A percentile compares a stretch with the other conserved stretches of the same genome.
phyloP scores from a whole-genome alignment of 257 asterid genomes.

The Solanum clarkiae region DNA sequence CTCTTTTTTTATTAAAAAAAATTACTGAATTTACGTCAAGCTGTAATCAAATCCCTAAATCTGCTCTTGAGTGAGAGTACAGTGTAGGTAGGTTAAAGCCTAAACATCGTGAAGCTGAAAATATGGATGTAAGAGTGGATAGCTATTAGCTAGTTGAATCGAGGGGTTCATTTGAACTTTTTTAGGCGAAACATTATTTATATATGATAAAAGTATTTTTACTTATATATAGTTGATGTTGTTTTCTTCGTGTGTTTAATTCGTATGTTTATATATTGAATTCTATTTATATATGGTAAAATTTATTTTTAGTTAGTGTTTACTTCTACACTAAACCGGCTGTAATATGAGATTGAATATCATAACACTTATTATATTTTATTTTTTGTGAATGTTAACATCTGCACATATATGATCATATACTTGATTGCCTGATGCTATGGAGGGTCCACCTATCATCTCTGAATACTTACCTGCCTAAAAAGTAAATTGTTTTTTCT shows the following conservation, averaged over 20 bases:
- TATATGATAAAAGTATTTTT: not conserved
- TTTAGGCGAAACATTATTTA: not conserved
- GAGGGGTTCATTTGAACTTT: rapidly evolving
- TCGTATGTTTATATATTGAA: too few species aligned
- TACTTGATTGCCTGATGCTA: too few species aligned
- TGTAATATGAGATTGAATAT: too few species aligned
- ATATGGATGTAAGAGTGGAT: not conserved
- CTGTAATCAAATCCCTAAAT: not conserved
- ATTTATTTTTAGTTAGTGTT: too few species aligned
- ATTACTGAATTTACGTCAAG: not conserved
- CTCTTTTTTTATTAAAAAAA: not conserved
- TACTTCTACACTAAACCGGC: too few species aligned
- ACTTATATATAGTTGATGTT: too few species aligned
- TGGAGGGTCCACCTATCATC: not conserved
- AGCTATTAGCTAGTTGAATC: not conserved
- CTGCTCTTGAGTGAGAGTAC: not conserved
- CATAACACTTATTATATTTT: too few species aligned
- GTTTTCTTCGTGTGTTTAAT: too few species aligned
- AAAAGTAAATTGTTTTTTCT: not conserved
- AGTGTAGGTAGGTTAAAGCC: not conserved
- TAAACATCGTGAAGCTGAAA: not conserved
- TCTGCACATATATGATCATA: too few species aligned
- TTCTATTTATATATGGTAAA: too few species aligned
- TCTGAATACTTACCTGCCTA: not conserved
- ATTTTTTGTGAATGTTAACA: too few species aligned